Base-by-base conservation (phyloP, 140 eudicot species). In the Stevia rebaudiana region DNA sequence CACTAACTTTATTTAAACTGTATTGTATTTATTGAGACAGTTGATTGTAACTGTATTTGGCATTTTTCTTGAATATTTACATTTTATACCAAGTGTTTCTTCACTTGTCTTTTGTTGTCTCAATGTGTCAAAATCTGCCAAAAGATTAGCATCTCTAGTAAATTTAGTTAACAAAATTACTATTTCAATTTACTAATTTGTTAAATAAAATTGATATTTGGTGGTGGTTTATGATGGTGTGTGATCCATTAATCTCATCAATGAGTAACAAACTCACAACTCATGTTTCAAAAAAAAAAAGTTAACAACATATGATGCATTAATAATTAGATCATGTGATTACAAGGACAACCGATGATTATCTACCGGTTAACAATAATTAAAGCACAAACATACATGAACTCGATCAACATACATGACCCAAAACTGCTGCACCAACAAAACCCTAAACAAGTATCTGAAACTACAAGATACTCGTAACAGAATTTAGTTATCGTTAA, bases 381-480 rank as follows among this genome's bases (percentile, higher is more conserved):
- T 47, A 61, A 58, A 61, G n/a, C 54, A 61, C 63, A 48, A 18
- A 23, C 15, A 4, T 53, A 60, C 18, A 48, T 28, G 37, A 50
- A 53, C 71, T 40, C 75, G 79, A 51, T 79, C 86, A 77, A 58
- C 95, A 35, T 37, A 44, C 54, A 12, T 5, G 13, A 61, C 76
- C 75, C 88, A 84, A 84, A 87, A 84, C 74, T 77, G 81, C 78
- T 75, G 80, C 89, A 68, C 60, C 82, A 61, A 53, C 73, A 61
- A 19, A 46, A 40, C 47, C 50, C 63, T 37, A 61, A 57, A 46
- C 28, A 6, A 46, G 61, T 43, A 11, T 35, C 48, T 13, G 30
- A 61, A 53, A 28, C 66, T 75, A 47, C 50, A 39, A 44, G 19
- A 58, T 46, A 64, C 57, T 51, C 37, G 2, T 8, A 33, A 24